These are phyloP conservation scores for Ilex aquifolium DNA, from an alignment of 257 asterid species.

Conservation along the genomic window DNA sequence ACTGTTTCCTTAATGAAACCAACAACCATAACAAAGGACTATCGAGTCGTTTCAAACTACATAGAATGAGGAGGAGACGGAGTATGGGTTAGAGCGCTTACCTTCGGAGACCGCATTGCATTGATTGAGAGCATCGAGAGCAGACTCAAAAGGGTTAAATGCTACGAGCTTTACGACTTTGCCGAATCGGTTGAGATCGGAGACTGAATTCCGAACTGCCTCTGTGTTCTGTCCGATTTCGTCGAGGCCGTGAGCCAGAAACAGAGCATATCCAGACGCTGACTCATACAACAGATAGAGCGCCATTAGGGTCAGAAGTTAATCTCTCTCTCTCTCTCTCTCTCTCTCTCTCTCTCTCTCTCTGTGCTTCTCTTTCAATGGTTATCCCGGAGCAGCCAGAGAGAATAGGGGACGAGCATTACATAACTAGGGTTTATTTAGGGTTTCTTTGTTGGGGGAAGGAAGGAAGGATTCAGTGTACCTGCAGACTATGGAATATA, in stretches of 20 bases:
- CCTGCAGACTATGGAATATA: too few relatives aligned
- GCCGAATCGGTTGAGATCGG: constrained; percentile 71
- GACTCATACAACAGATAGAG: constrained; percentile 67
- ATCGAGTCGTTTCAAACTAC: too few relatives aligned
- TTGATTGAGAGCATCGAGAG: constrained; percentile 89
- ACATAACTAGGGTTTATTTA: too few relatives aligned
- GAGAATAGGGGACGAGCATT: too few relatives aligned
- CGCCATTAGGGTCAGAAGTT: constrained; percentile 29
- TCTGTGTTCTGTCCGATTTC: constrained; percentile 90
- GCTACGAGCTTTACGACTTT: constrained; percentile 71
- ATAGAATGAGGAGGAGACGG: too few relatives aligned
- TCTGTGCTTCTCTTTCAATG: too few relatives aligned
- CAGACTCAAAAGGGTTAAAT: constrained; percentile 75
- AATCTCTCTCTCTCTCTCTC: background rate
- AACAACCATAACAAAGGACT: too few relatives aligned
- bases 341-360: too few relatives aligned
- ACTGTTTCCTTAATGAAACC: too few relatives aligned
- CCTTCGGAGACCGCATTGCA: constrained; percentile 94
- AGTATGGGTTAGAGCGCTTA: constrained; percentile 4
- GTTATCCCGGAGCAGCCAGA: too few relatives aligned
- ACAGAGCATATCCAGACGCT: constrained; percentile 69
- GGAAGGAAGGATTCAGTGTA: too few relatives aligned
- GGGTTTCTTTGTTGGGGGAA: too few relatives aligned
- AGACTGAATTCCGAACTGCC: constrained; percentile 65
- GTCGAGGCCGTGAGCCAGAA: constrained; percentile 65